phyloP scores from a whole-genome alignment of 129 eudicot genomes.

The Rutidosis leptorrhynchoides region DNA sequence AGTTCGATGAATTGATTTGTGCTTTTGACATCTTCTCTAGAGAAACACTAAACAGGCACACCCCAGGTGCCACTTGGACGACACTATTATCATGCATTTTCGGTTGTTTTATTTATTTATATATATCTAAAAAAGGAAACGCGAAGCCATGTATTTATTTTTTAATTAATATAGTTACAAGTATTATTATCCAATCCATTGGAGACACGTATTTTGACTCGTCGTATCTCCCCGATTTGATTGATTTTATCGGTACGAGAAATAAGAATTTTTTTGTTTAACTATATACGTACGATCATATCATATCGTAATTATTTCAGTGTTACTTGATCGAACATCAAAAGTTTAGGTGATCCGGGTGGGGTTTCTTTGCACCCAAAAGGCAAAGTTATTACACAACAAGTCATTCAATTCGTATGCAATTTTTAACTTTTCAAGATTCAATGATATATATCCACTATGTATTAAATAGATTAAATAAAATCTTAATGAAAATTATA shows the following conservation, averaged over 20 bases:
- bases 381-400: background rate
- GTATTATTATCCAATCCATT: background rate
- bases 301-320: background rate
- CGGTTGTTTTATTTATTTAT: no score
- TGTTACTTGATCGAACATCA: background rate
- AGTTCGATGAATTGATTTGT: background rate
- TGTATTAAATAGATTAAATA: no score
- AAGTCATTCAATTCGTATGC: background rate
- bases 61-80: conserved; percentile 4
- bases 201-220: background rate
- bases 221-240: background rate
- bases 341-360: background rate
- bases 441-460: no score
- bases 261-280: no score
- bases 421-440: background rate
- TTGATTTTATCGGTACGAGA: background rate
- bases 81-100: background rate
- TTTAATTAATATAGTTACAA: no score
- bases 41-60: background rate
- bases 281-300: background rate
- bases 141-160: no score
- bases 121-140: no score
- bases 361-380: background rate
- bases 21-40: background rate
- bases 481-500: no score